phyloP scores from a whole-genome alignment of 345 rosid species.

The Populus simonii region DNA sequence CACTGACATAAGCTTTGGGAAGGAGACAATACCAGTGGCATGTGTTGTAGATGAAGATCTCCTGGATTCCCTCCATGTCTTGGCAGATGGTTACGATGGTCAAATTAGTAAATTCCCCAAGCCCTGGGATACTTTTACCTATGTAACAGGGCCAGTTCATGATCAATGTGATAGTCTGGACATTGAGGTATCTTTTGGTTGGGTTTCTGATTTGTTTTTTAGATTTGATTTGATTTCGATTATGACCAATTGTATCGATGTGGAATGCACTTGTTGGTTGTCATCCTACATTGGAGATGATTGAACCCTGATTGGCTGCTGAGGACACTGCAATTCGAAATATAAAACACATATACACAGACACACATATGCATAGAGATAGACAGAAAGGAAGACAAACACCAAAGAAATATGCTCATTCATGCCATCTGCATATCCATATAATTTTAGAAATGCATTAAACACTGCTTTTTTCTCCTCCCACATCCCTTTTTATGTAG shows the following conservation, averaged over 20 bases:
- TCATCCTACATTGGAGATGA: neutral
- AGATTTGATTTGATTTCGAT: neutral
- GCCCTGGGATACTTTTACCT: conserved; percentile 86
- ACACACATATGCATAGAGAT: neutral
- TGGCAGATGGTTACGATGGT: conserved; percentile 26
- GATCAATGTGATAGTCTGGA: conserved; percentile 47
- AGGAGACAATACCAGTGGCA: conserved; percentile 62
- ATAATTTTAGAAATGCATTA: neutral
- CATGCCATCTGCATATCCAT: neutral
- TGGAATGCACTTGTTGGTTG: neutral
- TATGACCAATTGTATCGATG: neutral
- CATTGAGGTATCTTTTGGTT: conserved; percentile 51
- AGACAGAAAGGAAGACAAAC: neutral
- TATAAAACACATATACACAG: neutral
- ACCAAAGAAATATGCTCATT: neutral
- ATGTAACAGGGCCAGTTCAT: conserved; percentile 58
- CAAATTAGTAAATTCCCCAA: conserved; percentile 26
- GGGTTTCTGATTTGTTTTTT: neutral
- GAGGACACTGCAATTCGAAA: neutral
- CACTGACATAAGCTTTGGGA: conserved; percentile 81
- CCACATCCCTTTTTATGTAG: conserved; percentile 35
- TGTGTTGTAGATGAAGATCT: conserved; percentile 71
- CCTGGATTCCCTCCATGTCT: conserved; percentile 34
- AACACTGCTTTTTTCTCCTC: neutral
- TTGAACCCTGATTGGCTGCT: neutral